Evolutionary conservation across 2,329 filamentous ascomycete species (phyloP), one percentile per base, ranked within the genome.

Genomic region (Hymenoscyphus repandus): DNA sequence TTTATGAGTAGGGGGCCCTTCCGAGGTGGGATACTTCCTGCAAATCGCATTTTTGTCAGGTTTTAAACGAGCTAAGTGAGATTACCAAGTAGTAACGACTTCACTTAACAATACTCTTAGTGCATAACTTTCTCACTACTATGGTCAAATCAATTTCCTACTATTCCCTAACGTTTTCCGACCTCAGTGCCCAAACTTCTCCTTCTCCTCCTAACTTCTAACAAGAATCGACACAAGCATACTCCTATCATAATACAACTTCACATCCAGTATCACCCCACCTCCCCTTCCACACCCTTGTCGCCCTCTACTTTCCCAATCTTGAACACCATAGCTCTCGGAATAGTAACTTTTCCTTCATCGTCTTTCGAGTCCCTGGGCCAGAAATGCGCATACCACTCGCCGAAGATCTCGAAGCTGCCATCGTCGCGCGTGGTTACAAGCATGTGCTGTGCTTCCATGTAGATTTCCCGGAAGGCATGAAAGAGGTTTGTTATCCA

Each of bases 181-280:
- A 4, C 22, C 22, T 43, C 40, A 43, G 10, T 31, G 18, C 27
- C 51, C 51, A 42, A 51, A 49, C 13, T 41, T 48, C 34, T 45
- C 48, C 40, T 17, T 42, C 40, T 51, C 51, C 49, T 50, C 41
- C 12, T 54, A 27, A 40, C 49, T 51, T 9, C 27, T 43, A 13
- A 13, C 47, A 9, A 52, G 49, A 3, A 49, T 13, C 6, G 22
- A 39, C 40, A 20, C 12, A 36, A 54, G 41, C 31, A 49, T 30
- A 51, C 44, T 54, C 17, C 49, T 15, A 49, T 54, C 52, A 43
- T 54, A 54, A 43, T 49, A 52, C 42, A 54, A 36, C 42, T 34
- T 54, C 13, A 52, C 45, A 43, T 54, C 49, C 17, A 10, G n/a
- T 22, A 51, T 52, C 31, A 52, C 3, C 49, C 52, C 10, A 52